Percentiles rank a stretch among this genome's conserved stretches.
Conservation (phyloP, 495 filamentous ascomycete species). For the Clohesyomyces aquaticus region DNA sequence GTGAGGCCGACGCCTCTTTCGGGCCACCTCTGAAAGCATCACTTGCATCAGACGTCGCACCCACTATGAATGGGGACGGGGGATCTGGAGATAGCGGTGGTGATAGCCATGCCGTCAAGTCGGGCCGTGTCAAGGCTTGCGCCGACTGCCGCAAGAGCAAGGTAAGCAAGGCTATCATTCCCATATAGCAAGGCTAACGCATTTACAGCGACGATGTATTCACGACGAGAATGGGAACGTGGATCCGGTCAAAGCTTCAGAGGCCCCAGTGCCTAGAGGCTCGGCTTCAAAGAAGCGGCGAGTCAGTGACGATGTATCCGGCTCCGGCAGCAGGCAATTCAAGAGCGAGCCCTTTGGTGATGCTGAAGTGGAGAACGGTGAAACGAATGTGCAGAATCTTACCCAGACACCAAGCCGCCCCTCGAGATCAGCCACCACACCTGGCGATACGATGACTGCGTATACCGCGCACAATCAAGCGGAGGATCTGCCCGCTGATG, state of each 20-base stretch:
- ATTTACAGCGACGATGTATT: slow-evolving; percentile 64
- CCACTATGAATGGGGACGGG: slow-evolving; percentile 27
- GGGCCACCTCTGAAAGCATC: slow-evolving; percentile 10
- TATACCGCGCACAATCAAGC: slow-evolving; percentile 47
- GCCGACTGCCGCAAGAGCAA: slow-evolving; percentile 71
- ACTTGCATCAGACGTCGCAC: slow-evolving; percentile 17
- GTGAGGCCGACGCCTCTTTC: slow-evolving; percentile 15
- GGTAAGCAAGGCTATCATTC: slow-evolving; percentile 48
- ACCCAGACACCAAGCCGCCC: slow-evolving; percentile 36
- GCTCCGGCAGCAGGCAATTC: slow-evolving; percentile 25
- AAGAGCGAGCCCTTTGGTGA: slow-evolving; percentile 21
- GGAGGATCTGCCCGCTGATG: not conserved
- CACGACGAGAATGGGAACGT: slow-evolving; percentile 68
- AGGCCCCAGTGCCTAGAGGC: slow-evolving; percentile 62
- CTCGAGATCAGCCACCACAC: slow-evolving; percentile 63
- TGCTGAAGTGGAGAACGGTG: slow-evolving; percentile 7
- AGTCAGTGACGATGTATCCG: slow-evolving; percentile 48
- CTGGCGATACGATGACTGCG: slow-evolving; percentile 48
- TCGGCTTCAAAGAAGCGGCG: slow-evolving; percentile 56
- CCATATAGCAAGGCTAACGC: slow-evolving; percentile 36
- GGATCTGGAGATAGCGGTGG: slow-evolving; percentile 30
- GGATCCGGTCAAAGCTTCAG: slow-evolving; percentile 65
- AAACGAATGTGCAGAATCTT: not conserved
- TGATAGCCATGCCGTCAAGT: slow-evolving; percentile 46
- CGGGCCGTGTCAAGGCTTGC: slow-evolving; percentile 60